phyloP scores from a whole-genome alignment of 2,329 filamentous ascomycete species.

The Metarhizium guizhouense region DNA sequence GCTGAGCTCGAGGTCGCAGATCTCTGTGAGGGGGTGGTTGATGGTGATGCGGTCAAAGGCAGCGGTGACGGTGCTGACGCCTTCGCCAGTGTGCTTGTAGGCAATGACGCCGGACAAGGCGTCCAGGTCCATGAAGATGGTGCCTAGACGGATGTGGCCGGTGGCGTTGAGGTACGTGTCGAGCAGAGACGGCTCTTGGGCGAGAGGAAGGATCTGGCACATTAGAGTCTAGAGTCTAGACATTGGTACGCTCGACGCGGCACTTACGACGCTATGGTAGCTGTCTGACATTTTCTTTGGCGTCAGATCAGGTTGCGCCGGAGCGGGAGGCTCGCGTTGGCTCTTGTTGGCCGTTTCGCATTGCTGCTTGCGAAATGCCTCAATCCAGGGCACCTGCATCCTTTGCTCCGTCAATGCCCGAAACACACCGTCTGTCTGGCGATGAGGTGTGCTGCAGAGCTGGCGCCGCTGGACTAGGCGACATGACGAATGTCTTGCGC shows the following conservation, averaged over 20 bases:
- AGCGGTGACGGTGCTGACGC: slow-evolving; percentile 41
- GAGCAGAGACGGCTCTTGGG: slow-evolving; percentile 65
- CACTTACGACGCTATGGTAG: slow-evolving; percentile 19
- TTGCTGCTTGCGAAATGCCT: slow-evolving; percentile 16
- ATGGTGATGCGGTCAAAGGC: slow-evolving; percentile 45
- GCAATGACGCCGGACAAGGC: slow-evolving; percentile 69
- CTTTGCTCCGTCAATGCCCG: slow-evolving; percentile 16
- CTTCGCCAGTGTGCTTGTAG: slow-evolving; percentile 55
- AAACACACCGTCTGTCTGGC: slow-evolving; percentile 19
- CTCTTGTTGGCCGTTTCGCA: slow-evolving; percentile 4
- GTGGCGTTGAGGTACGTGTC: slow-evolving; percentile 72
- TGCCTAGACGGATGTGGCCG: slow-evolving; percentile 65
- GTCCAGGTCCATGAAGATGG: slow-evolving; percentile 73
- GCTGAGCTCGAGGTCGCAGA: slow-evolving; percentile 69
- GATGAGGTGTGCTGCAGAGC: not conserved
- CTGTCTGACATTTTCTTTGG: slow-evolving; percentile 22
- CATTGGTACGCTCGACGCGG: not conserved
- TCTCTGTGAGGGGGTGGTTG: slow-evolving; percentile 63
- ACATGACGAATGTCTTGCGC: not conserved
- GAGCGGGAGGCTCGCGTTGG: slow-evolving; percentile 7
- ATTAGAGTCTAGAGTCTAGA: no score
- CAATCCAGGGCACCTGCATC: slow-evolving; percentile 19
- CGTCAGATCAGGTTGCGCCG: slow-evolving; percentile 13
- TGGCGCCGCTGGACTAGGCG: not conserved
- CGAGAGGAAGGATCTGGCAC: slow-evolving; percentile 45